A percentile compares a stretch with the other conserved stretches of the same genome.
Evolutionary conservation across 345 rosid species (phyloP).

Genomic region (Populus davidiana): DNA sequence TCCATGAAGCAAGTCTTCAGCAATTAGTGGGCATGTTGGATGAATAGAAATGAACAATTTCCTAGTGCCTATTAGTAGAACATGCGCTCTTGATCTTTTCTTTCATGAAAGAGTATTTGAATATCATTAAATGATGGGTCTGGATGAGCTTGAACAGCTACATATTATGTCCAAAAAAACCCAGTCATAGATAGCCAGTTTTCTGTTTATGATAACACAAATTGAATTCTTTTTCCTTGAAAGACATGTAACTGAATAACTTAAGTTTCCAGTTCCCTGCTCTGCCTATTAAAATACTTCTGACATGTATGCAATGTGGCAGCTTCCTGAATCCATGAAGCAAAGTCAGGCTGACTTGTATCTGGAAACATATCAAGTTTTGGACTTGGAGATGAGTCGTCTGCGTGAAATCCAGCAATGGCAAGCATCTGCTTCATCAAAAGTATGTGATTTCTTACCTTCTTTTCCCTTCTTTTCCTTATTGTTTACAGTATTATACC

Average conservation of each 20-base stretch:
- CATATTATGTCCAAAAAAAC: not conserved
- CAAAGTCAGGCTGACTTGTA: constrained; percentile 97
- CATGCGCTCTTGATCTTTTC: not conserved
- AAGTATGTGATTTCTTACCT: constrained; percentile 40
- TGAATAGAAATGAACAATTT: no score
- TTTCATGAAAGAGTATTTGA: not conserved
- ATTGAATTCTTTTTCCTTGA: not conserved
- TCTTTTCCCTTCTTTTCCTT: constrained; percentile 4
- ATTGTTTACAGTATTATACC: not conserved
- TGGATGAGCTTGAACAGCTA: not conserved
- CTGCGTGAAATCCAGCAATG: constrained; percentile 95
- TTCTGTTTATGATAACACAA: not conserved
- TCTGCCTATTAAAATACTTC: not conserved
- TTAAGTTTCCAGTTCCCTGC: not conserved
- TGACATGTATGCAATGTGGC: constrained; percentile 25
- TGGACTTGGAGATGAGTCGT: constrained; percentile 98
- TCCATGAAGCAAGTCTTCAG: not conserved
- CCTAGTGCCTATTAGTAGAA: no score
- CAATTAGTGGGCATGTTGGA: no score
- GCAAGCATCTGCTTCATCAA: constrained; percentile 92
- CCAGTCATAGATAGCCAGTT: not conserved
- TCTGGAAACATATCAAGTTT: constrained; percentile 95
- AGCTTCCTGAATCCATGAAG: constrained; percentile 99
- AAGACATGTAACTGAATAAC: not conserved
- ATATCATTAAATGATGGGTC: not conserved